A percentile compares a stretch with the other conserved stretches of the same genome.
These are phyloP conservation scores for Penicillium sp. DNA, from an alignment of 2,329 filamentous ascomycete species.

Conservation along the genomic window DNA sequence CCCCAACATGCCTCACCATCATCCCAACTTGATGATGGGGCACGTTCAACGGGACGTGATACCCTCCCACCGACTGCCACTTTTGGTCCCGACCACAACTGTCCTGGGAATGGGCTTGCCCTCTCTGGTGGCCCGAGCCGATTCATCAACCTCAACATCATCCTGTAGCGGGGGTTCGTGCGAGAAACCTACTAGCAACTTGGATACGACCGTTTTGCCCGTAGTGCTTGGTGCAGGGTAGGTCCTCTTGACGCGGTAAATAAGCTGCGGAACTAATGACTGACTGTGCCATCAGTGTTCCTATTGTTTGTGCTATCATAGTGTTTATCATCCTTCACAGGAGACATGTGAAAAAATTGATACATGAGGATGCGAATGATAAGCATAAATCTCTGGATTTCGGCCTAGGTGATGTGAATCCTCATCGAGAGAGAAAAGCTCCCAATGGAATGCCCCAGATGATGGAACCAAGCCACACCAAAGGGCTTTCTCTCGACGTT, in stretches of 20 bases:
- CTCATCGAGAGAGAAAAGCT: constrained; percentile 44
- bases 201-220: constrained; percentile 59
- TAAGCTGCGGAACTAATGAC: constrained; percentile 20
- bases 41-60: constrained; percentile 27
- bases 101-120: constrained; percentile 17
- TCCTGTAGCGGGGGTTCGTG: constrained; percentile 27
- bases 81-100: constrained; percentile 18
- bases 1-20: constrained; percentile 25
- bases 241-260: constrained; percentile 39
- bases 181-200: constrained; percentile 59
- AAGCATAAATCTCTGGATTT: constrained; percentile 92
- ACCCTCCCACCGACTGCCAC: constrained; percentile 26
- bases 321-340: constrained; percentile 77
- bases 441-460: constrained; percentile 43
- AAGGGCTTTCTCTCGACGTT: constrained; percentile 61
- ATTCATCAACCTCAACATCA: constrained; percentile 17
- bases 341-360: constrained; percentile 69
- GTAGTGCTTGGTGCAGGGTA: constrained; percentile 71
- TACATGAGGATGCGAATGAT: constrained; percentile 77
- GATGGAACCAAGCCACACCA: constrained; percentile 38
- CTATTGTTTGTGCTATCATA: constrained; percentile 64
- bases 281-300: constrained; percentile 60
- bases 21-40: constrained; percentile 28
- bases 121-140: constrained; percentile 30
- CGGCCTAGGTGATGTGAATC: constrained; percentile 63